These are phyloP conservation scores for Lasiosphaeris hirsuta DNA, from an alignment of 495 filamentous ascomycete genomes.

Conservation along the genomic window DNA sequence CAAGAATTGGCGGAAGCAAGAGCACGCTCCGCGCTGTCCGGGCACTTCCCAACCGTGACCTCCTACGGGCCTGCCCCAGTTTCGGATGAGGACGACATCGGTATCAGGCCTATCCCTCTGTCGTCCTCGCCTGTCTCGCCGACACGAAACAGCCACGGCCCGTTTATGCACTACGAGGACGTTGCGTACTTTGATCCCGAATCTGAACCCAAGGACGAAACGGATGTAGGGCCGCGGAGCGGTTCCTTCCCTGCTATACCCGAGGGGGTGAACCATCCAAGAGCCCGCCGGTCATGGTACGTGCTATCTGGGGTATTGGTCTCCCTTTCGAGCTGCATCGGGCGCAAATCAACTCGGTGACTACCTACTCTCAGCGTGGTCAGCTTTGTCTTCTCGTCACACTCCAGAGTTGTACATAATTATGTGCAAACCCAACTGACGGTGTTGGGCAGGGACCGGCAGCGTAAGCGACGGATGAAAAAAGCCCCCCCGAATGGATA, in stretches of 20 bases:
- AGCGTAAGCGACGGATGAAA: slow-evolving; percentile 11
- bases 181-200: slow-evolving; percentile 19
- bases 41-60: slow-evolving; percentile 2
- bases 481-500: not conserved
- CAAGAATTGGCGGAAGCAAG: slow-evolving; percentile 24
- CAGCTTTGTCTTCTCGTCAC: too few species aligned
- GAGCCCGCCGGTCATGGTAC: slow-evolving; percentile 3
- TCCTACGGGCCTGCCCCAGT: slow-evolving; percentile 21
- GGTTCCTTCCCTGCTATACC: slow-evolving; percentile 15
- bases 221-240: slow-evolving; percentile 1
- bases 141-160: not conserved
- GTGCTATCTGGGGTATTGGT: too few species aligned
- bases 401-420: too few species aligned
- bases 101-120: not conserved
- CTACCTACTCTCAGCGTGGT: too few species aligned
- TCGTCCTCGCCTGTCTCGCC: not conserved
- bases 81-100: slow-evolving; percentile 9
- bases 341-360: too few species aligned
- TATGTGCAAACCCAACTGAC: too few species aligned
- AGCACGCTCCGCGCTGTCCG: slow-evolving; percentile 10
- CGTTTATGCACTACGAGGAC: slow-evolving; percentile 36
- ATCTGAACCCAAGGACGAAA: slow-evolving; percentile 18
- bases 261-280: slow-evolving; percentile 1
- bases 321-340: too few species aligned
- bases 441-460: slow-evolving; percentile 7